Base-by-base conservation (phyloP, 148 eudicot species). In the Fagopyrum tataricum region DNA sequence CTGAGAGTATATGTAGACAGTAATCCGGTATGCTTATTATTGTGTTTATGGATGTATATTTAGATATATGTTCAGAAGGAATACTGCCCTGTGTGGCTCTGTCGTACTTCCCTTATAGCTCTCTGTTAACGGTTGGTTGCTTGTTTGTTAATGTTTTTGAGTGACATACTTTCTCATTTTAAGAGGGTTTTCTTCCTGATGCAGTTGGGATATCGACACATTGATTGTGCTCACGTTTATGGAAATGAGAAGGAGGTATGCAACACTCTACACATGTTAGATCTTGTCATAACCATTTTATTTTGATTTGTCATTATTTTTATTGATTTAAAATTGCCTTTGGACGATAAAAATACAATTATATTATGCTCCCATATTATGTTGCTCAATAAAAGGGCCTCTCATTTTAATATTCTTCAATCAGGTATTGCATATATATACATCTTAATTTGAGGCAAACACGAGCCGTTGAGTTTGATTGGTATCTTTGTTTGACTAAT, bases 131-230 rank as follows among this genome's bases (percentile, higher is more conserved):
- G 6, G 9, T 6, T 56, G 62, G 62, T 56, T 18, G 62, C 64
- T 58, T 11, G 67, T 7, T 61, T 61, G 42, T 11, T 61, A 40
- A 61, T 61, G 15, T 58, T 61, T 20, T 58, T 58, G 64, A 58
- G 64, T 61, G 40, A 31, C 67, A 61, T 23, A 24, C 37, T 59
- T 23, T 59, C 40, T 23, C 40, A 61, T 61, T 26, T 31, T 40
- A 61, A 24, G n/a, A 61, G n/a, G 15, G 13, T 61, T 61, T 24
- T 61, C 67, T 61, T 61, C 41, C 9, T 67, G 41, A 18, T 82
- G 85, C 87, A 87, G 88, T 59, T 82, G 79, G 91, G 91, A 71
- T 87, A 83, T 64, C 80, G 87, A 31, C 91, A 85, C 67, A 79
- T 87, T 76, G 91, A 87, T 75, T 87, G 87, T 56, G 91, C 89